phyloP scores from a whole-genome alignment of 768 basidiomycete species.

The Cystofilobasidium bisporidii region DNA sequence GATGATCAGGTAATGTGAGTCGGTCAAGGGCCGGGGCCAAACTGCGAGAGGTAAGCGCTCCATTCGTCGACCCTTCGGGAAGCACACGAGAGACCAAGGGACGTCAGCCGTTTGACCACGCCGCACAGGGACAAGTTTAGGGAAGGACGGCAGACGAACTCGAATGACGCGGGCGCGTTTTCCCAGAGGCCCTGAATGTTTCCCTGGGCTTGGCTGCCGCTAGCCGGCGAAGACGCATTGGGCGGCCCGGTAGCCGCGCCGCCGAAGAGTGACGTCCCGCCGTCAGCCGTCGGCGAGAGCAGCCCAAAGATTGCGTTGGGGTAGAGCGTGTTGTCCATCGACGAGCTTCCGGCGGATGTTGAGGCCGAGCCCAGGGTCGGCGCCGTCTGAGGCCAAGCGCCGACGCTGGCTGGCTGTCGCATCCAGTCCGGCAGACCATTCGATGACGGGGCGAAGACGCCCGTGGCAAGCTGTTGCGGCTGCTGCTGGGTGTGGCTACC shows the following conservation, averaged over 20 bases:
- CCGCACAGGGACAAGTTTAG: neutral
- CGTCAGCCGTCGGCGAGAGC: neutral
- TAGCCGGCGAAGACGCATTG: neutral
- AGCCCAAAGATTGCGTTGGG: neutral
- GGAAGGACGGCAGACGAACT: slow-evolving; percentile 3
- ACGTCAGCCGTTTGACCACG: neutral
- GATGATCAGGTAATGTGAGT: too few species aligned
- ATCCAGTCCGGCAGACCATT: too few species aligned
- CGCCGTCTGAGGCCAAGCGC: too few species aligned
- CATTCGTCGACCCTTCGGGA: slow-evolving; percentile 16
- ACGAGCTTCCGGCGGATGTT: neutral
- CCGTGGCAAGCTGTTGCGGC: too few species aligned
- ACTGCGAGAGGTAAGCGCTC: slow-evolving; percentile 10
- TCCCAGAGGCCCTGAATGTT: neutral
- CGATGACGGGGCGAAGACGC: too few species aligned
- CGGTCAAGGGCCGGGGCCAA: neutral
- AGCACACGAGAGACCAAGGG: neutral
- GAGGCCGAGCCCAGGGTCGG: too few species aligned
- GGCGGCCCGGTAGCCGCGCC: neutral
- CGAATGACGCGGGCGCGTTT: neutral
- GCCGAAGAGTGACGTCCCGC: neutral
- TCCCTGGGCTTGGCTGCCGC: neutral
- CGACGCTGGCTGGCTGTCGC: too few species aligned
- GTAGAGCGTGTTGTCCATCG: neutral
- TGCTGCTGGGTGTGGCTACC: neutral